phyloP scores from a whole-genome alignment of 1,284 basidiomycete species.

The Puccinia polysora region DNA sequence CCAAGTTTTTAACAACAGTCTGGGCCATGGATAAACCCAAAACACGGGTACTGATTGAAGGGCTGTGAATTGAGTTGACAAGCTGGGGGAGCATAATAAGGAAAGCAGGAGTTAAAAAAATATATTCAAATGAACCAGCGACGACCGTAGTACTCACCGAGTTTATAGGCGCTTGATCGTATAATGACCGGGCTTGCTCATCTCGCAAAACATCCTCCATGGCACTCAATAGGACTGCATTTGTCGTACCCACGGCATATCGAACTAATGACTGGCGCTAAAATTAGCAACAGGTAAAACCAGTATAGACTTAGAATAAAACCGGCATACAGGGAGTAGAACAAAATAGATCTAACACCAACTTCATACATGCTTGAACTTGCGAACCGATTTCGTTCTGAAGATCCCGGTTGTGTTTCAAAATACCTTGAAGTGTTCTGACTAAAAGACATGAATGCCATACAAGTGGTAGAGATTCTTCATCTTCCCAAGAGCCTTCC shows the following conservation, averaged over 20 bases:
- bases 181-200: slow-evolving; percentile 55
- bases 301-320: slow-evolving; percentile 9
- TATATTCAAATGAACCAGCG: neutral
- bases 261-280: slow-evolving; percentile 23
- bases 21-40: slow-evolving; percentile 67
- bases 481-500: slow-evolving; percentile 41
- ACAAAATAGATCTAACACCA: slow-evolving; percentile 62
- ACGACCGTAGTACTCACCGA: slow-evolving; percentile 57
- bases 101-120: too few species aligned
- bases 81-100: too few species aligned
- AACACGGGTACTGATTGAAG: slow-evolving; percentile 64
- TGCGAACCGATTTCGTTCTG: slow-evolving; percentile 62
- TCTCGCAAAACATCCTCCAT: slow-evolving; percentile 40
- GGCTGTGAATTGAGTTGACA: slow-evolving; percentile 67
- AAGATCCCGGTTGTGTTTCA: slow-evolving; percentile 32
- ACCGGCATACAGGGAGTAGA: slow-evolving; percentile 58
- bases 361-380: slow-evolving; percentile 58
- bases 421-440: slow-evolving; percentile 35
- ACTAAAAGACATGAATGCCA: slow-evolving; percentile 38
- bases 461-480: slow-evolving; percentile 23
- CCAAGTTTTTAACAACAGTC: slow-evolving; percentile 64
- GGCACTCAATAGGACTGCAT: neutral
- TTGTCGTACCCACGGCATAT: slow-evolving; percentile 49
- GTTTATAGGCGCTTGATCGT: slow-evolving; percentile 63
- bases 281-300: slow-evolving; percentile 23